Conservation (phyloP, 495 filamentous ascomycete genomes). For the Daldinia decipiens region DNA sequence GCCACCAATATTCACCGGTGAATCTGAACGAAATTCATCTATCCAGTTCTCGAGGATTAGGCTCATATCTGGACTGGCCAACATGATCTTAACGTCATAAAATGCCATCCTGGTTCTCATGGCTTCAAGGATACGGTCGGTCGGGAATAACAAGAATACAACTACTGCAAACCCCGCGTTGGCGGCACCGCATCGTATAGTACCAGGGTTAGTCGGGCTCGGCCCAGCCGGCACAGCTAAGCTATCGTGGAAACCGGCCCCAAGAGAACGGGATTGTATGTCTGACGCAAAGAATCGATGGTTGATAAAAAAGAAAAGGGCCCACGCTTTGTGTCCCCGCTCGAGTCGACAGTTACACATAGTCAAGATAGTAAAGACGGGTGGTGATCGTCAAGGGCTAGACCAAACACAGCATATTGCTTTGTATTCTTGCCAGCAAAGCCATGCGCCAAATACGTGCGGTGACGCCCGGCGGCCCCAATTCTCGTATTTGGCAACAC, state of each 20-base stretch:
- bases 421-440: conserved; percentile 43
- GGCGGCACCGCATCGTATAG: conserved; percentile 21
- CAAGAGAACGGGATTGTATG: conserved; percentile 34
- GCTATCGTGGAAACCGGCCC: conserved; percentile 23
- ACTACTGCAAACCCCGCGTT: conserved; percentile 38
- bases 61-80: neutral
- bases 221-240: conserved; percentile 26
- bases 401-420: conserved; percentile 38
- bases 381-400: conserved; percentile 40
- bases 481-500: conserved; percentile 41
- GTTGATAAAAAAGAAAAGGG: conserved; percentile 15
- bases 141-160: conserved; percentile 22
- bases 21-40: conserved; percentile 3
- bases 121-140: conserved; percentile 2
- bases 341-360: conserved; percentile 15
- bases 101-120: conserved; percentile 17
- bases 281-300: conserved; percentile 42
- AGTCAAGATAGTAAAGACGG: conserved; percentile 15
- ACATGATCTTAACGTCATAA: conserved; percentile 34
- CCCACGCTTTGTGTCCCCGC: conserved; percentile 27
- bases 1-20: conserved; percentile 6
- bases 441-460: conserved; percentile 35
- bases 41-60: neutral
- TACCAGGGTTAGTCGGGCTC: conserved; percentile 23
- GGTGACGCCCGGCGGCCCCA: conserved; percentile 34